These are phyloP conservation scores for Coemansia sp. DNA, from an alignment of 192 early-diverging fungal species.

Conservation along the genomic window DNA sequence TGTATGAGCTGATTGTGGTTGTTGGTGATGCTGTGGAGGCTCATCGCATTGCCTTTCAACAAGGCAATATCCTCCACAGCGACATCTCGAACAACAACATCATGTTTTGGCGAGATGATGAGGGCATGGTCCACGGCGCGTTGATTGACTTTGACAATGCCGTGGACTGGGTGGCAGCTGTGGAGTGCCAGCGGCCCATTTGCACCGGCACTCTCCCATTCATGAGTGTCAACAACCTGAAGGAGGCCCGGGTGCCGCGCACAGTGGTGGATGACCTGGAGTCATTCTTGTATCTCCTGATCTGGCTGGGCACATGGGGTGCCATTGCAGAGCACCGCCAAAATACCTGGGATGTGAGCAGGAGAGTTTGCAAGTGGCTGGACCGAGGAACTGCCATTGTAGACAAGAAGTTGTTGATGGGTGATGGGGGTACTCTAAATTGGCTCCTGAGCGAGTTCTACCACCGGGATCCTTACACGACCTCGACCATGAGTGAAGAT, in stretches of 20 bases:
- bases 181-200: neutral
- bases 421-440: too few species aligned
- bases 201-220: slow-evolving; percentile 15
- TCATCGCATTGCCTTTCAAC: neutral
- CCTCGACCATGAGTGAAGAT: too few species aligned
- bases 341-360: too few species aligned
- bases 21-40: neutral
- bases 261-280: slow-evolving; percentile 29
- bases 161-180: neutral
- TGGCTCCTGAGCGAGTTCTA: too few species aligned
- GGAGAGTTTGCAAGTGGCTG: too few species aligned
- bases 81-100: slow-evolving; percentile 27
- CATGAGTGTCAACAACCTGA: slow-evolving; percentile 25
- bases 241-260: neutral
- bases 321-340: too few species aligned
- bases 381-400: too few species aligned
- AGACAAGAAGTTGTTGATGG: too few species aligned
- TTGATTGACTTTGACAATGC: slow-evolving; percentile 23
- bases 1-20: neutral
- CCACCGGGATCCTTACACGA: too few species aligned
- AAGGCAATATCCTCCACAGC: slow-evolving; percentile 8
- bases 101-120: slow-evolving; percentile 1
- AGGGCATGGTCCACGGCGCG: slow-evolving; percentile 1
- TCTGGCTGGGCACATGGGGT: slow-evolving; percentile 12
- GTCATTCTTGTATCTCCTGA: slow-evolving; percentile 21